phyloP scores from a whole-genome alignment of 768 basidiomycete genomes.

The Sporobolomyces phaffii region DNA sequence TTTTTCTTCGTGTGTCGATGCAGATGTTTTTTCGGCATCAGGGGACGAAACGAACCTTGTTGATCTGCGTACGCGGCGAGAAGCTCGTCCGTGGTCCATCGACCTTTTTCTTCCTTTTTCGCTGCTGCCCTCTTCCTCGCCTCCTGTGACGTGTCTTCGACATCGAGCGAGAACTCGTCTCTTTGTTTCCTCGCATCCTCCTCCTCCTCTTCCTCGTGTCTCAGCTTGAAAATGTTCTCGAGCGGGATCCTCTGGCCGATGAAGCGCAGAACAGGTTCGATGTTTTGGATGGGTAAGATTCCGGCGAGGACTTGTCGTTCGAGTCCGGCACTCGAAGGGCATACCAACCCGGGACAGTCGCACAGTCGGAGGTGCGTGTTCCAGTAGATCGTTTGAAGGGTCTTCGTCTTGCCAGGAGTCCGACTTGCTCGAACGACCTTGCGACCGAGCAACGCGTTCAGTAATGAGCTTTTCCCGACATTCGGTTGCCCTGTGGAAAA shows the following conservation, averaged over 20 bases:
- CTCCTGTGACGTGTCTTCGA: no score
- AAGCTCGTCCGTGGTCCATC: slow-evolving; percentile 83
- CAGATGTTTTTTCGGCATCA: no score
- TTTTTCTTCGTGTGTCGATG: no score
- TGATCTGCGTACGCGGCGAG: slow-evolving; percentile 67
- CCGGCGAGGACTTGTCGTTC: slow-evolving; percentile 61
- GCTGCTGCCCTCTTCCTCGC: no score
- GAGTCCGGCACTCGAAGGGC: slow-evolving; percentile 75
- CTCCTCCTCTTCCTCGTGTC: slow-evolving; percentile 42
- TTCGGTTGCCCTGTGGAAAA: slow-evolving; percentile 56
- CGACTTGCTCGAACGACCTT: slow-evolving; percentile 72
- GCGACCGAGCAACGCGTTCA: slow-evolving; percentile 83
- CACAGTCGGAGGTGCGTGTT: slow-evolving; percentile 78
- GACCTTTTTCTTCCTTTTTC: slow-evolving; percentile 51
- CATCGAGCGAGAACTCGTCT: slow-evolving; percentile 19
- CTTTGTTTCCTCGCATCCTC: slow-evolving; percentile 2
- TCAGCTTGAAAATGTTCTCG: slow-evolving; percentile 61
- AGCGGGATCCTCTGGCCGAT: slow-evolving; percentile 66
- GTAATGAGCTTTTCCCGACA: slow-evolving; percentile 84
- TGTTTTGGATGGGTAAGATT: slow-evolving; percentile 27
- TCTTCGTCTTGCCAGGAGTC: slow-evolving; percentile 66
- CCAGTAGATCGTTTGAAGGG: slow-evolving; percentile 71
- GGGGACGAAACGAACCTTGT: slow-evolving; percentile 68
- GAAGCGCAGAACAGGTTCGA: slow-evolving; percentile 74
- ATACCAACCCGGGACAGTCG: slow-evolving; percentile 91